Conservation (phyloP, 805 yeast species). For the Yueomyces sp. region DNA sequence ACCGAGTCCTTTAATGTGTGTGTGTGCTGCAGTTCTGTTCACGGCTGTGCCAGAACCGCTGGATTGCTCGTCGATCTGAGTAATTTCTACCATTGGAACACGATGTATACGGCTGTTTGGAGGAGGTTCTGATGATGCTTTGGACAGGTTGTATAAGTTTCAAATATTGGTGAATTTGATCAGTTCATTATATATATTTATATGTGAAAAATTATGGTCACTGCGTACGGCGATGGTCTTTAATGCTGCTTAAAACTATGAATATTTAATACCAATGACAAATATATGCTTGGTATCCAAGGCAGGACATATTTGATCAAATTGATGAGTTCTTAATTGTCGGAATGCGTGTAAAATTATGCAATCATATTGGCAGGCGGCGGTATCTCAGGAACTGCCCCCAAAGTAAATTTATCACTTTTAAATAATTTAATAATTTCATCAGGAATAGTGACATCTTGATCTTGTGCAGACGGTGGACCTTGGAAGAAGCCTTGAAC, state of each 20-base stretch:
- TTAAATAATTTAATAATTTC: conserved; percentile 35
- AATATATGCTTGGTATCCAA: too few relatives aligned
- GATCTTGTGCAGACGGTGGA: neutral
- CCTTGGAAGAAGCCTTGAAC: neutral
- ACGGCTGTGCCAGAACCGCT: conserved; percentile 5
- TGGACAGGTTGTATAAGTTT: too few relatives aligned
- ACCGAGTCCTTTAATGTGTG: conserved; percentile 92
- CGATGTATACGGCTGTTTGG: neutral
- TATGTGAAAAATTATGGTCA: too few relatives aligned
- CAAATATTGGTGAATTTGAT: too few relatives aligned
- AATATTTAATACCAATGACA: too few relatives aligned
- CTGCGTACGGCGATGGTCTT: too few relatives aligned
- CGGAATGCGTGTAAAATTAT: neutral
- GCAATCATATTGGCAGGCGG: conserved; percentile 40
- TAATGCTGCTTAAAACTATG: too few relatives aligned
- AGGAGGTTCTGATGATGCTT: neutral
- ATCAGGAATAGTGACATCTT: conserved; percentile 21
- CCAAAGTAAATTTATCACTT: conserved; percentile 36
- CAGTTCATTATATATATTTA: too few relatives aligned
- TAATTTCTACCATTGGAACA: conserved; percentile 1
- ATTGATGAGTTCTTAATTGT: too few relatives aligned
- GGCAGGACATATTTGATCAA: too few relatives aligned
- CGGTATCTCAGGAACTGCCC: conserved; percentile 56
- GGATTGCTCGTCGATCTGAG: conserved; percentile 1
- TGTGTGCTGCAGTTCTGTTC: conserved; percentile 81